Conservation (phyloP, 225 moss, liverwort and hornwort species). For the Climacium dendroides region DNA sequence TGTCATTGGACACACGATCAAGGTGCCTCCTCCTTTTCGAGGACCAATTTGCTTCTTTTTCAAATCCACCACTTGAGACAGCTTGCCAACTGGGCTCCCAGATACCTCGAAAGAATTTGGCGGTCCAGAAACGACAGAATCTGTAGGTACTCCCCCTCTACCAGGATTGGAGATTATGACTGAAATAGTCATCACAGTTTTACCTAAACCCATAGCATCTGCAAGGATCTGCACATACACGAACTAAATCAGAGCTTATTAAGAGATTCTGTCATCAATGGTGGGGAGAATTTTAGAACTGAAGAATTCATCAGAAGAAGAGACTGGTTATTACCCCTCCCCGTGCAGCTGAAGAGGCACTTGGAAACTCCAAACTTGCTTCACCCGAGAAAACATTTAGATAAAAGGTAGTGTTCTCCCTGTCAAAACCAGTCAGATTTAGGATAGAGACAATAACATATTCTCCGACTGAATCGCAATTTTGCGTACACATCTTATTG, state of each 20-base stretch:
- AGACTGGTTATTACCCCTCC: constrained; percentile 50
- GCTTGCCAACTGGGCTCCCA: neutral
- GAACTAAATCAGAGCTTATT: neutral
- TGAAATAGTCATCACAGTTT: constrained; percentile 86
- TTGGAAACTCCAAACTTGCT: constrained; percentile 72
- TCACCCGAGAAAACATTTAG: constrained; percentile 88
- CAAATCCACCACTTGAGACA: constrained; percentile 2
- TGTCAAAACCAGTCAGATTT: neutral
- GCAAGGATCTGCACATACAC: constrained; percentile 60
- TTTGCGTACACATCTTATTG: neutral
- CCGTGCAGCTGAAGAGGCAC: constrained; percentile 68
- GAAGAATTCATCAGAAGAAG: neutral
- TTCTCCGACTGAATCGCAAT: neutral
- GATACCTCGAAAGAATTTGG: neutral
- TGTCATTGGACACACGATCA: constrained; percentile 91
- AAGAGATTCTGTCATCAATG: neutral
- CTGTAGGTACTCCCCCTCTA: constrained; percentile 39
- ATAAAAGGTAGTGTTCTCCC: constrained; percentile 60
- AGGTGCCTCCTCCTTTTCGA: constrained; percentile 73
- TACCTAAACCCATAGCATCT: constrained; percentile 95
- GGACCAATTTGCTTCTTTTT: constrained; percentile 22
- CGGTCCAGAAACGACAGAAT: neutral
- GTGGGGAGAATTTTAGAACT: neutral
- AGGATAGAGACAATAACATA: neutral
- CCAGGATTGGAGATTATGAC: constrained; percentile 56